Percentiles rank a stretch among this genome's conserved stretches.
Evolutionary conservation across 1,139 yeast species (phyloP).

Genomic region (Zygosaccharomyces sapae): DNA sequence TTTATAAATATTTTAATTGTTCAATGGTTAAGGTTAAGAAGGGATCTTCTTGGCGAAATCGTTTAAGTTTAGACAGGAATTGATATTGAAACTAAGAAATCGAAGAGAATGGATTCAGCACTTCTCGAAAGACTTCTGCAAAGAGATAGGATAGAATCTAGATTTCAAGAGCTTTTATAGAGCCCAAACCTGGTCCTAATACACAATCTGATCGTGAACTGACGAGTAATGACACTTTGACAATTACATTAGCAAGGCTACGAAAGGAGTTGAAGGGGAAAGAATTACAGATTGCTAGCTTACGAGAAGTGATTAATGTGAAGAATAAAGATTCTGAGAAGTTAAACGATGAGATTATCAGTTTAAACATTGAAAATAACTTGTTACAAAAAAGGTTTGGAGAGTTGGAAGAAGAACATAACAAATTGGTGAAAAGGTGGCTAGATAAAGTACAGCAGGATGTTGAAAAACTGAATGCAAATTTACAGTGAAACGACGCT

Average conservation of each 20-base stretch:
- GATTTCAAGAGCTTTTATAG: constrained; percentile 21
- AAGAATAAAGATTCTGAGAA: constrained; percentile 55
- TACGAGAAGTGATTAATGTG: constrained; percentile 44
- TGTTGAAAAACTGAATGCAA: constrained; percentile 53
- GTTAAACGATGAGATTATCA: constrained; percentile 68
- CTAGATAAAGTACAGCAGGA: constrained; percentile 53
- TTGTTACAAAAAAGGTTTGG: constrained; percentile 48
- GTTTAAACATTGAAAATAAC: constrained; percentile 67
- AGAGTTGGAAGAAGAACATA: constrained; percentile 47
- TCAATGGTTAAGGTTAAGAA: background rate
- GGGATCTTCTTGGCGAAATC: background rate
- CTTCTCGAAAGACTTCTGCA: constrained; percentile 14
- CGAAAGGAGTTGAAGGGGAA: constrained; percentile 18
- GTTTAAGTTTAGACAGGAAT: background rate
- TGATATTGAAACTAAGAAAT: background rate
- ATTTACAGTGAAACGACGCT: background rate
- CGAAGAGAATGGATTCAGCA: constrained; percentile 15
- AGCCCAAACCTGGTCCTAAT: constrained; percentile 4
- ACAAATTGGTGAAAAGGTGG: constrained; percentile 55
- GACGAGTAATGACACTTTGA: constrained; percentile 6
- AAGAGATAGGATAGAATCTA: constrained; percentile 24
- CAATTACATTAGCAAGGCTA: constrained; percentile 11
- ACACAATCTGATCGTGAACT: background rate
- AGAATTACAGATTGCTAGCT: constrained; percentile 18
- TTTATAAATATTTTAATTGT: background rate